Percentiles rank a stretch among this genome's conserved stretches.
Conservation (phyloP, 2,329 filamentous ascomycete genomes). For the Beauveria pseudobassiana region DNA sequence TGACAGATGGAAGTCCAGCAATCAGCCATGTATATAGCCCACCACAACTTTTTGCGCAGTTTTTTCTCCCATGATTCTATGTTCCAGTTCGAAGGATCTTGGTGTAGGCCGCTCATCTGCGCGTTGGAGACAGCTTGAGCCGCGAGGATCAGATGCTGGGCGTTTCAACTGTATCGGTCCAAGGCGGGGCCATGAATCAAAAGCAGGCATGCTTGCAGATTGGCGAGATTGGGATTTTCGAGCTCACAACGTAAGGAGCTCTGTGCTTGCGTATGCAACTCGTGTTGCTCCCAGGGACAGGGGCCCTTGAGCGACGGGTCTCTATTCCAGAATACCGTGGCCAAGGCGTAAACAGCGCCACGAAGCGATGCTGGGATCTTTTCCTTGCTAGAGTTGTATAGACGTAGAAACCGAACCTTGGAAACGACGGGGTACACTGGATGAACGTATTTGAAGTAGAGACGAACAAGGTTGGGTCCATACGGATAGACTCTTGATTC, state of each 20-base stretch:
- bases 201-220: conserved; percentile 38
- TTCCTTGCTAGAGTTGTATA: conserved; percentile 29
- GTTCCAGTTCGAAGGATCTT: conserved; percentile 34
- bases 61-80: conserved; percentile 35
- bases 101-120: conserved; percentile 39
- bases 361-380: conserved; percentile 36
- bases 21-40: conserved; percentile 34
- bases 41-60: conserved; percentile 38
- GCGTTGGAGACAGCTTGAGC: conserved; percentile 36
- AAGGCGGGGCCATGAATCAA: conserved; percentile 36
- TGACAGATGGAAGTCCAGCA: conserved; percentile 39
- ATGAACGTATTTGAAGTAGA: conserved; percentile 40
- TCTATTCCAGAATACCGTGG: conserved; percentile 33
- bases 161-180: conserved; percentile 38
- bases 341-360: conserved; percentile 37
- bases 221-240: conserved; percentile 38
- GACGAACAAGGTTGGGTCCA: conserved; percentile 32
- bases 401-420: conserved; percentile 34
- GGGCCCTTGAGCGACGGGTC: conserved; percentile 23
- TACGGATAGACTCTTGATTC: conserved; percentile 34
- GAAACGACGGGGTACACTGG: conserved; percentile 36
- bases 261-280: conserved; percentile 34
- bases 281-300: conserved; percentile 32
- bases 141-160: conserved; percentile 36
- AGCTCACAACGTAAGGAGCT: conserved; percentile 36